Percentiles rank a stretch among this genome's conserved stretches.
These are phyloP conservation scores for Phyllachora maydis DNA, from an alignment of 2,329 filamentous ascomycete species.

Conservation along the genomic window DNA sequence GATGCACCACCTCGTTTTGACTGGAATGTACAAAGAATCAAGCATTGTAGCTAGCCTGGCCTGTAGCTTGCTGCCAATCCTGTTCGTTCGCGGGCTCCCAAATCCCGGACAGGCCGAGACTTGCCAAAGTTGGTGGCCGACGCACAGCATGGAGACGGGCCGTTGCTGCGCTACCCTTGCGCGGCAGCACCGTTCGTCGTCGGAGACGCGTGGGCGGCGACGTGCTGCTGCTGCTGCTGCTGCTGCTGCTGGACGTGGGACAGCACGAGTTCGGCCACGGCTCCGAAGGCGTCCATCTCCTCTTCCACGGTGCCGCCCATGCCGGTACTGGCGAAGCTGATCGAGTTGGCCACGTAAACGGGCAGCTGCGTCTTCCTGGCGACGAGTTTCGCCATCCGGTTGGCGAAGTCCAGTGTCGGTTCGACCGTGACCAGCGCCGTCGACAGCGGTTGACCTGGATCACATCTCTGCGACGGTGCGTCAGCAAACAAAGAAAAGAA, in stretches of 20 bases:
- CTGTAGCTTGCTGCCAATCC: too few species aligned
- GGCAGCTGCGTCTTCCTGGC: conserved; percentile 52
- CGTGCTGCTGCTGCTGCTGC: too few species aligned
- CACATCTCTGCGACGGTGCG: conserved; percentile 21
- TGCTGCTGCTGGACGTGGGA: conserved; percentile 27
- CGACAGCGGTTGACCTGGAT: conserved; percentile 42
- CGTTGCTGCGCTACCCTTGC: too few species aligned
- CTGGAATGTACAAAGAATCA: too few species aligned
- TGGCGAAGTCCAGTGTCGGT: conserved; percentile 68
- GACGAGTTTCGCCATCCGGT: conserved; percentile 63
- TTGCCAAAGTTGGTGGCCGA: too few species aligned
- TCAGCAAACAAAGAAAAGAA: too few species aligned
- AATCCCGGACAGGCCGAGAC: too few species aligned
- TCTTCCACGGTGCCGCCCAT: conserved; percentile 74
- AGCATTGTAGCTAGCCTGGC: too few species aligned
- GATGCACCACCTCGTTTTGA: too few species aligned
- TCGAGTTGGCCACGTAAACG: conserved; percentile 80
- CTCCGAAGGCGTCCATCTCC: conserved; percentile 75
- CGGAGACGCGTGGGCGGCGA: conserved; percentile 2
- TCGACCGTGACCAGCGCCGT: conserved; percentile 64
- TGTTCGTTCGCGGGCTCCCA: too few species aligned
- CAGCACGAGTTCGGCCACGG: conserved; percentile 50
- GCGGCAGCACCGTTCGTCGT: too few species aligned
- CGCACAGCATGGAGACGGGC: too few species aligned
- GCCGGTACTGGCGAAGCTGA: conserved; percentile 52